A percentile compares a stretch with the other conserved stretches of the same genome.
phyloP scores from a whole-genome alignment of 2,329 filamentous ascomycete species.

The Cladosporium sp. region DNA sequence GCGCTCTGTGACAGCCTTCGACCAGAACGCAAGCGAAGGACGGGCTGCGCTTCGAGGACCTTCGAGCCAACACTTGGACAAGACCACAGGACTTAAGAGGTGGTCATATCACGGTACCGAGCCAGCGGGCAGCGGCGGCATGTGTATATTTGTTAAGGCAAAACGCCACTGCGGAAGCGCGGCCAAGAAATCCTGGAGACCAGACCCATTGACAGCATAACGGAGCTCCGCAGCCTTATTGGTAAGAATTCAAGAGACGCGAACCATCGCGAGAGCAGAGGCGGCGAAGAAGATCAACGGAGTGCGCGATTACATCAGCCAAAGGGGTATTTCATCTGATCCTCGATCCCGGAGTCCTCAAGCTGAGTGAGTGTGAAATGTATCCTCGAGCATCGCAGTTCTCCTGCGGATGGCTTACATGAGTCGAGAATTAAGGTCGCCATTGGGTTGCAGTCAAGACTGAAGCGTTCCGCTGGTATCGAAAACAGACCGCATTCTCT shows the following conservation, averaged over 20 bases:
- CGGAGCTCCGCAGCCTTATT: neutral
- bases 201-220: neutral
- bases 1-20: neutral
- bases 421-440: neutral
- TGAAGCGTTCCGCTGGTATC: neutral
- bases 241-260: neutral
- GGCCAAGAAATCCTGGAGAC: neutral
- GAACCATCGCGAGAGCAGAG: neutral
- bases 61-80: neutral
- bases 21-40: neutral
- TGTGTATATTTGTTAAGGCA: neutral
- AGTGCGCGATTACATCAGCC: neutral
- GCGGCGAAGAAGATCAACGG: neutral
- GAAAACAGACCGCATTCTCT: neutral
- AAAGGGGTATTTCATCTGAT: neutral
- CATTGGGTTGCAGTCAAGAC: neutral
- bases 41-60: neutral
- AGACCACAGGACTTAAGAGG: neutral
- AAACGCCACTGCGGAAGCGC: neutral
- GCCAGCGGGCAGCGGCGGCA: neutral
- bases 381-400: neutral
- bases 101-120: neutral
- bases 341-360: neutral
- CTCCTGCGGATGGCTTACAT: neutral
- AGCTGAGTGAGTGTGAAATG: neutral